These are phyloP conservation scores for Naganishia cerealis DNA, from an alignment of 1,284 basidiomycete species.

Conservation along the genomic window DNA sequence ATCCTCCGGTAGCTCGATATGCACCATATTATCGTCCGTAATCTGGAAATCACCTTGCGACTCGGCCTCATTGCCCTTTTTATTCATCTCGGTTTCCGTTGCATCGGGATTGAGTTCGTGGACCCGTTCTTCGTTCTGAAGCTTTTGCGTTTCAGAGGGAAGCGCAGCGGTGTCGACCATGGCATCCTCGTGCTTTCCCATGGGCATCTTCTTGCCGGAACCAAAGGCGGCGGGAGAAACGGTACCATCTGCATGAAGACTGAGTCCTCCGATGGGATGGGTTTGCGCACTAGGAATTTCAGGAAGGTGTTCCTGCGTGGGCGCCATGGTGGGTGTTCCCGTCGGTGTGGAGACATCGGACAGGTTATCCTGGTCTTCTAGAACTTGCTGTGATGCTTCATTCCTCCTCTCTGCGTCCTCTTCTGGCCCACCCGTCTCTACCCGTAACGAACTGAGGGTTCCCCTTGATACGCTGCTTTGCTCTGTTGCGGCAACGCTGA, in stretches of 20 bases:
- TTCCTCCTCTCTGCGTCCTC: background rate
- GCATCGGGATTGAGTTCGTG: background rate
- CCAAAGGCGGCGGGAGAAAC: slow-evolving; percentile 20
- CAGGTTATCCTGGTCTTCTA: slow-evolving; percentile 22
- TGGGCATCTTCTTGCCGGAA: background rate
- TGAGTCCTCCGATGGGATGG: slow-evolving; percentile 18
- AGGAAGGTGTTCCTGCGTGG: slow-evolving; percentile 7
- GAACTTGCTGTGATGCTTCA: background rate
- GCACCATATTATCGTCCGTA: slow-evolving; percentile 15
- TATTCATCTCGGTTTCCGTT: slow-evolving; percentile 17
- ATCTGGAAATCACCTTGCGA: slow-evolving; percentile 13
- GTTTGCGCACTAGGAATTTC: slow-evolving; percentile 8
- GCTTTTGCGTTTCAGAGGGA: slow-evolving; percentile 10
- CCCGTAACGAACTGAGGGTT: slow-evolving; percentile 7
- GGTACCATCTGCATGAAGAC: slow-evolving; percentile 9
- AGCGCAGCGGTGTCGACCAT: slow-evolving; percentile 16
- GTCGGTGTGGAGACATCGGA: slow-evolving; percentile 26
- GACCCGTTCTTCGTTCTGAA: background rate
- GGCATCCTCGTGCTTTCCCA: background rate
- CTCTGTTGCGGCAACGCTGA: slow-evolving; percentile 7
- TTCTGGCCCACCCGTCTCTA: slow-evolving; percentile 21
- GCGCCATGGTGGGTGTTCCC: slow-evolving; percentile 15
- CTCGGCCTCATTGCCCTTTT: slow-evolving; percentile 9
- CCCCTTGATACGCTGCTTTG: background rate
- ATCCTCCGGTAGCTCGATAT: slow-evolving; percentile 16